These are phyloP conservation scores for Gracilaria gracilis DNA, from an alignment of 23 red algal species.

Conservation along the genomic window DNA sequence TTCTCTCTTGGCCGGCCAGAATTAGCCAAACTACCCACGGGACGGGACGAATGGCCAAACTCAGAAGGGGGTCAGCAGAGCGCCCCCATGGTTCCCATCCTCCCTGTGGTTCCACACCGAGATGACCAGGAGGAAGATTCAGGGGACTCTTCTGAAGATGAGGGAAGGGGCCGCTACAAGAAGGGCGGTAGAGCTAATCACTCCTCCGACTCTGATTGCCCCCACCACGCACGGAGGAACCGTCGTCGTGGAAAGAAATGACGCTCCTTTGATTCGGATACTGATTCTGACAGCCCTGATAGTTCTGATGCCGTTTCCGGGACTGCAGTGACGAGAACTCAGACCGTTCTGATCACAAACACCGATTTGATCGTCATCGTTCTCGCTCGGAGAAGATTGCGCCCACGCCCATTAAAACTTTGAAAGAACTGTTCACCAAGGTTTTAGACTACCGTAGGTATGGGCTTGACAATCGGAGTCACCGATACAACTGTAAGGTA, in stretches of 20 bases:
- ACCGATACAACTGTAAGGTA: not conserved
- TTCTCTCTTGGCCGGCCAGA: slow-evolving; percentile 7
- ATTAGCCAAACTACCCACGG: not conserved
- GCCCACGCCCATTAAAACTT: not conserved
- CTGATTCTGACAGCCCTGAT: slow-evolving; percentile 1
- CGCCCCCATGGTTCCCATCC: slow-evolving; percentile 13
- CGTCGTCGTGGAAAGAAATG: slow-evolving; percentile 9
- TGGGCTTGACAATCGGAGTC: not conserved
- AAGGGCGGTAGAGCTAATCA: slow-evolving; percentile 7
- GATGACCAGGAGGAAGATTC: slow-evolving; percentile 15
- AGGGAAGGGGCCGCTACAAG: slow-evolving; percentile 1
- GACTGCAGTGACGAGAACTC: not conserved
- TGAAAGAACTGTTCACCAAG: slow-evolving; percentile 36
- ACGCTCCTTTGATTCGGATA: slow-evolving; percentile 12
- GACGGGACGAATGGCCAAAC: too few relatives aligned
- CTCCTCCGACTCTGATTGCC: not conserved
- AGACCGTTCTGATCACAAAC: not conserved
- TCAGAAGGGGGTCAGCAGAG: not conserved
- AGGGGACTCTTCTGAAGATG: not conserved
- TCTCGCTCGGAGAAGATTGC: not conserved
- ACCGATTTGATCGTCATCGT: not conserved
- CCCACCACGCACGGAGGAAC: not conserved
- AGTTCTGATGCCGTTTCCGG: slow-evolving; percentile 12
- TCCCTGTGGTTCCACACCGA: not conserved
- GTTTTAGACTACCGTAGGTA: slow-evolving; percentile 28